Evolutionary conservation across 805 yeast species (phyloP).

Genomic region (Suhomyces prunicola): DNA sequence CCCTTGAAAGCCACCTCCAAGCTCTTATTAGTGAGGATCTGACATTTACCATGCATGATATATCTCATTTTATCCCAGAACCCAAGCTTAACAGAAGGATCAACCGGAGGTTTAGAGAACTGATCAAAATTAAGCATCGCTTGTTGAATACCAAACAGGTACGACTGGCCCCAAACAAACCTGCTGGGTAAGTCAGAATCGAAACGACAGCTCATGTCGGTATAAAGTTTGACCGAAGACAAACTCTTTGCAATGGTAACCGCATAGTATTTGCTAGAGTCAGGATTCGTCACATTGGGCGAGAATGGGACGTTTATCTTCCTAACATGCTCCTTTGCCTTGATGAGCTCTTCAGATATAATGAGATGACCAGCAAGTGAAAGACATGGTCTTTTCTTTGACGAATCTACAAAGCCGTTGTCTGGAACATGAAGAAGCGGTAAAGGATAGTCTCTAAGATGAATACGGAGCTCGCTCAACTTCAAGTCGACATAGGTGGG

Average conservation of each 20-base stretch:
- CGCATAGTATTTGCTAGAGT: slow-evolving; percentile 41
- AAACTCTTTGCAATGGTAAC: slow-evolving; percentile 71
- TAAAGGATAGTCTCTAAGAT: slow-evolving; percentile 80
- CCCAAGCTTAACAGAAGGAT: slow-evolving; percentile 80
- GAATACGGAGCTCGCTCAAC: slow-evolving; percentile 62
- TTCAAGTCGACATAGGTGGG: slow-evolving; percentile 60
- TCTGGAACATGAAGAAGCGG: slow-evolving; percentile 76
- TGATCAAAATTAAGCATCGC: slow-evolving; percentile 73
- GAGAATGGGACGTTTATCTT: slow-evolving; percentile 61
- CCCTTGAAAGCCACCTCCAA: slow-evolving; percentile 68
- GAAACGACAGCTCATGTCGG: slow-evolving; percentile 56
- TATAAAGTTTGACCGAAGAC: slow-evolving; percentile 68
- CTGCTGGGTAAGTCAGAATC: slow-evolving; percentile 57
- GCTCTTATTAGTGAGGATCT: slow-evolving; percentile 44
- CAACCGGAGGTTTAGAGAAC: slow-evolving; percentile 86
- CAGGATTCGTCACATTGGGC: slow-evolving; percentile 18
- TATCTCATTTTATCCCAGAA: slow-evolving; percentile 89
- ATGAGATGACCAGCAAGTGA: slow-evolving; percentile 60
- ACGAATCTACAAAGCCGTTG: slow-evolving; percentile 9
- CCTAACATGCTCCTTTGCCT: slow-evolving; percentile 52
- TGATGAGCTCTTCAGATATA: slow-evolving; percentile 61
- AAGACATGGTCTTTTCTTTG: slow-evolving; percentile 20
- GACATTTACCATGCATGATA: slow-evolving; percentile 68
- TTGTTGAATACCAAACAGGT: slow-evolving; percentile 81
- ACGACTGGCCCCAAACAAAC: slow-evolving; percentile 81